Evolutionary conservation across 768 basidiomycete species (phyloP).

Genomic region (Rhodotorula paludigena): DNA sequence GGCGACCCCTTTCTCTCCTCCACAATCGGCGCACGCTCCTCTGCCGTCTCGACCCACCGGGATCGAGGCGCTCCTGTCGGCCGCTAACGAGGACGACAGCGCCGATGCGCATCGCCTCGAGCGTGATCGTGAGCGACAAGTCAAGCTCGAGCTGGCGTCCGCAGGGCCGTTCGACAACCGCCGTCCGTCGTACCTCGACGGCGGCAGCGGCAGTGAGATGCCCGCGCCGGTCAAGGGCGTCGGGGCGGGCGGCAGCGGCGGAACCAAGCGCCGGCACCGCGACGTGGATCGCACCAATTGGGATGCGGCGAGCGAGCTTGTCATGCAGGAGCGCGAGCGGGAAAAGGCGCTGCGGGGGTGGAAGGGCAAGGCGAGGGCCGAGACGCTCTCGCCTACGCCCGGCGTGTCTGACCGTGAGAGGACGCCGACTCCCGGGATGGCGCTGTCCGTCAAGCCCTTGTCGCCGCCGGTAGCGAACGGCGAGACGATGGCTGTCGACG

Average conservation of each 20-base stretch:
- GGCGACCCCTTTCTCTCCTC: background rate
- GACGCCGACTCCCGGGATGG: conserved; percentile 8
- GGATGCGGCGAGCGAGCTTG: conserved; percentile 31
- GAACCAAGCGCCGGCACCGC: conserved; percentile 22
- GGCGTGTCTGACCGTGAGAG: background rate
- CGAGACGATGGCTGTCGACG: too few relatives aligned
- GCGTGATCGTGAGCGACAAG: background rate
- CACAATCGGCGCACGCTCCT: background rate
- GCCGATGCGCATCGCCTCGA: background rate
- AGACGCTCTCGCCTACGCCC: background rate
- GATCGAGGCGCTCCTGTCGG: background rate
- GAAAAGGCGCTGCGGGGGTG: background rate
- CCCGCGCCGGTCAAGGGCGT: background rate
- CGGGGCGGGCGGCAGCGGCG: conserved; percentile 19
- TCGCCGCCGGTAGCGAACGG: background rate
- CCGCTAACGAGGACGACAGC: conserved; percentile 1
- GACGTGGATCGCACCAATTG: conserved; percentile 9
- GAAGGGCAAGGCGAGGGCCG: background rate
- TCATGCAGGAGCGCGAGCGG: conserved; percentile 13
- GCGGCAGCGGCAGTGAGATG: background rate
- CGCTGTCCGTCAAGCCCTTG: background rate
- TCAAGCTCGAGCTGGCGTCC: background rate
- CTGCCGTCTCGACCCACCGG: background rate
- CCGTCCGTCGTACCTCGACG: background rate
- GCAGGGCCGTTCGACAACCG: conserved; percentile 3